Conservation (phyloP, 371 early-diverging fungal species). For the Cokeromyces recurvatus region DNA sequence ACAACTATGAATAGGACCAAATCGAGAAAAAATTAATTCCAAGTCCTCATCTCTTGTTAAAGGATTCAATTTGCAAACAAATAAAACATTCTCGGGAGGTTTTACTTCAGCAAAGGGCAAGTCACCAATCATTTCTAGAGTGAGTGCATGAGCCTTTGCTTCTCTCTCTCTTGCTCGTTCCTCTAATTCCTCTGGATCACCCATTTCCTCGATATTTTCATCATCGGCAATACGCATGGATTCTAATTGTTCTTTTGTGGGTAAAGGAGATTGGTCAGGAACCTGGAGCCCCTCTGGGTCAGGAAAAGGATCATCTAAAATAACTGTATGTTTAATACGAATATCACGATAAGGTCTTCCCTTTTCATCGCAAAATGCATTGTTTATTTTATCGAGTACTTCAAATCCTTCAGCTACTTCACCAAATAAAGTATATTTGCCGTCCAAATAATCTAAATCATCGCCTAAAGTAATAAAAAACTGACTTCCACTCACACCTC, state of each 20-base stretch:
- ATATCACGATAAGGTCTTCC: slow-evolving; percentile 85
- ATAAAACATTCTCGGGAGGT: slow-evolving; percentile 95
- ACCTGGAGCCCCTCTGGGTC: slow-evolving; percentile 74
- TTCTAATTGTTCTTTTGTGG: slow-evolving; percentile 75
- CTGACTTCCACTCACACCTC: slow-evolving; percentile 79
- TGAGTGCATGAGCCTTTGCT: slow-evolving; percentile 86
- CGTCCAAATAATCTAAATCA: slow-evolving; percentile 87
- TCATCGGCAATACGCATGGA: slow-evolving; percentile 79
- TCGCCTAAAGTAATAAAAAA: slow-evolving; percentile 95
- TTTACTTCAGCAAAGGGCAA: slow-evolving; percentile 94
- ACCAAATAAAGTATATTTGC: slow-evolving; percentile 97
- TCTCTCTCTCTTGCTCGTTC: slow-evolving; percentile 64
- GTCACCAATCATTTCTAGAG: slow-evolving; percentile 98
- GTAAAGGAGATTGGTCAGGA: slow-evolving; percentile 79
- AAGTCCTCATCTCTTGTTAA: slow-evolving; percentile 91
- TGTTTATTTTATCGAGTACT: slow-evolving; percentile 78
- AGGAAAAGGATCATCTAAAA: slow-evolving; percentile 92
- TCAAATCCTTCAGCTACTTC: slow-evolving; percentile 94
- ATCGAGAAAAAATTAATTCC: slow-evolving; percentile 89
- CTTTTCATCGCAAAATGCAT: slow-evolving; percentile 64
- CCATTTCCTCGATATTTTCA: slow-evolving; percentile 70
- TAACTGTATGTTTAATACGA: slow-evolving; percentile 88
- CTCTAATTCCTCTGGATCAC: slow-evolving; percentile 72
- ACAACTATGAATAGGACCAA: slow-evolving; percentile 87
- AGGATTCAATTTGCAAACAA: slow-evolving; percentile 95